Conservation (phyloP, 2,329 filamentous ascomycete species). For the Hortaea sp. region DNA sequence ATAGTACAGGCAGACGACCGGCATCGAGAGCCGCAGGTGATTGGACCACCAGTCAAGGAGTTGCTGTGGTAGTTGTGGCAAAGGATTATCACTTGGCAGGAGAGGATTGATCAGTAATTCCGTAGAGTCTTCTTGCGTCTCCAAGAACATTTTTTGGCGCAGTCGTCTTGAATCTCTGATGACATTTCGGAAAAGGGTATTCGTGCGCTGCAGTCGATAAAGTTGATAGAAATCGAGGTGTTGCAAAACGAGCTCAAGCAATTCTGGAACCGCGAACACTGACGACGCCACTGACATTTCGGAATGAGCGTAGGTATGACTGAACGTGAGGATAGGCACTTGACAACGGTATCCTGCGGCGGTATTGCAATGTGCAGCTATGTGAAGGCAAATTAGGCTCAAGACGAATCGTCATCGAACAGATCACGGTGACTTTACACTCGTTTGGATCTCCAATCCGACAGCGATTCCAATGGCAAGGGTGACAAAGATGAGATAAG, state of each 20-base stretch:
- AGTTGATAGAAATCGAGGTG: background rate
- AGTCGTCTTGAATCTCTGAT: background rate
- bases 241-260: slow-evolving; percentile 5
- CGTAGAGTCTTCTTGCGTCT: background rate
- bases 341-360: no score
- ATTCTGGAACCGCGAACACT: slow-evolving; percentile 3
- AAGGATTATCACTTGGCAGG: background rate
- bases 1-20: background rate
- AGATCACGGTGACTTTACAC: no score
- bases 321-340: no score
- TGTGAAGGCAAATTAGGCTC: no score
- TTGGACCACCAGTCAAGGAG: background rate
- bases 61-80: background rate
- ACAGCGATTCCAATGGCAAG: no score
- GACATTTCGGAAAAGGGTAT: background rate
- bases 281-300: background rate
- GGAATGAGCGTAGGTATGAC: no score
- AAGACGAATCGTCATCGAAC: no score
- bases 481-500: no score
- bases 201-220: background rate
- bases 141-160: background rate
- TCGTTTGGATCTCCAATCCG: no score
- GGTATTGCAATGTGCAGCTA: no score
- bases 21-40: background rate
- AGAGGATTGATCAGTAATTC: background rate